Evolutionary conservation across 2,329 filamentous ascomycete genomes (phyloP), one percentile per base, ranked within the genome.

Genomic region (Eutypa lata): DNA sequence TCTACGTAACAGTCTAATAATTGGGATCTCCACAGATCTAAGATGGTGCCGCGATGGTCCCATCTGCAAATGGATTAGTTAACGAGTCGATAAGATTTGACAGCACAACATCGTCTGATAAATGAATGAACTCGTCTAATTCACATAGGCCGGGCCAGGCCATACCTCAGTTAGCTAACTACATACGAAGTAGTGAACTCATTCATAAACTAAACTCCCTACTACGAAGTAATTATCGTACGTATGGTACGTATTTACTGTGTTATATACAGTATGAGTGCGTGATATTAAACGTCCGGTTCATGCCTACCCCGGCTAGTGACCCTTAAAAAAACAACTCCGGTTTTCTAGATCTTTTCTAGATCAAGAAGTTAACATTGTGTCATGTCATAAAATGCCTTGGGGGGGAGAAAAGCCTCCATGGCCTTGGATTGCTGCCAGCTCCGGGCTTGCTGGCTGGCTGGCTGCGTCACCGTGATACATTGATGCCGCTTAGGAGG

Each of bases 391-490:
- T 6, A 14, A n/a, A n/a, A 26, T n/a, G 22, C 13, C 42, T 28
- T n/a, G 19, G 13, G 13, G 21, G 14, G 7, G 22, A n/a, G 16
- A 19, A 45, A 45, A 24, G 42, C 22, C n/a, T 14, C 22, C 22
- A 28, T 26, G 22, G 14, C 21, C 42, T 24, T 16, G 22, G 7
- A 16, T 44, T 14, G 22, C n/a, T 38, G 35, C 35, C 35, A 14
- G 35, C 35, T 14, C 35, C 35, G 35, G 35, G 33, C 33, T 40
- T 42, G 40, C 38, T 50, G 24, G 38, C 38, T 53, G 57, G 55
- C 50, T 56, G 53, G 53, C 58, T 61, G 57, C 60, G 60, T 63
- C 60, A 63, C 60, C 54, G 58, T 50, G 47, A 28, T 40, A 21
- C n/a, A 16, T 3, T 46, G 40, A 38, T 19, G 24, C 28, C 47